Base-by-base conservation (phyloP, 1,139 yeast species). In the Geotrichum carabidarum region DNA sequence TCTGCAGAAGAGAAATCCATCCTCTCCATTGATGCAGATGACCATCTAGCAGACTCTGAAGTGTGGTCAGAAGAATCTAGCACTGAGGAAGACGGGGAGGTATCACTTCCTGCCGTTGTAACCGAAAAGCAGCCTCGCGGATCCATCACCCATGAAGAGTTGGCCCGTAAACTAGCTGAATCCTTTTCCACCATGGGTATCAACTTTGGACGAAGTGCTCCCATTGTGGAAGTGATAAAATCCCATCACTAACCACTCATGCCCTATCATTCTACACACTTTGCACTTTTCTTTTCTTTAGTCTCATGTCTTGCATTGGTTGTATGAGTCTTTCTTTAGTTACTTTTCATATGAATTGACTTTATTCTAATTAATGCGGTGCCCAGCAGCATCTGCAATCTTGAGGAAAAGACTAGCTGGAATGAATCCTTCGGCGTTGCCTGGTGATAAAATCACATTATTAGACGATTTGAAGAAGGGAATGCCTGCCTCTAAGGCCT, bases 391-490 rank as follows among this genome's bases (percentile, higher is more conserved):
- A 37, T 43, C 18, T 36, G 48, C 52, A 31, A 48, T 32, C 41
- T 71, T 74, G 7, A 64, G 67, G 61, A 89, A 81, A 54, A 70
- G 77, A 11, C 75, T 70, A 6, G 71, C 62, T 0, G 78, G 70
- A 1, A 90, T 73, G 4, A 71, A 50, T 0, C 95, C 94, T 11
- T 75, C 61, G 0, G 60, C 64, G 62, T 83, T 76, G 2, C 95
- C 95, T 5, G 78, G 71, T 1, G 87, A 78, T 56, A 93, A 70
- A 40, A 87, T 81, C 4, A 90, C 99, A 22, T 85, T 82, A 65
- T 93, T 93, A 32, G 78, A 73, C 59, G 91, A 82, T 59, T 75
- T 75, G 69, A 74, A 86, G 59, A 89, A 84, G 44, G 70, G 67
- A n/a, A 84, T 72, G 0, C 82, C 81, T 6, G 65, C 64, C 4